Evolutionary conservation across 2,329 filamentous ascomycete genomes (phyloP).

Genomic region (Septoria linicola): DNA sequence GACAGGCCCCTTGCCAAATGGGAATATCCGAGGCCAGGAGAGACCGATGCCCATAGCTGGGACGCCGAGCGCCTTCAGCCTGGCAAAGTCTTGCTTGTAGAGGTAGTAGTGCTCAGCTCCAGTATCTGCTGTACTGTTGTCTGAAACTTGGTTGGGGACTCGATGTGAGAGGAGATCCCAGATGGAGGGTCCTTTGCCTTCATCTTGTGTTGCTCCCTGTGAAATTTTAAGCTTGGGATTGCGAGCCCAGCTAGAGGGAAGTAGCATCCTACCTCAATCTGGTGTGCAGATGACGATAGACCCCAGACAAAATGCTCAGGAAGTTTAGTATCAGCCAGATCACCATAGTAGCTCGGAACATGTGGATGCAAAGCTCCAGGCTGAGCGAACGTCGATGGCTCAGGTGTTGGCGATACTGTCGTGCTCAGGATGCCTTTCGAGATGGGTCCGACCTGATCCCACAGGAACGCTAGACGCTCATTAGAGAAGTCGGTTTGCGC

Average conservation of each 20-base stretch:
- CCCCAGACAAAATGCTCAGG: conserved; percentile 36
- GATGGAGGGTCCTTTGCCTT: conserved; percentile 34
- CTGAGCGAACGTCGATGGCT: conserved; percentile 36
- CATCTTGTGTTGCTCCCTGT: conserved; percentile 33
- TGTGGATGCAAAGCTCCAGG: conserved; percentile 44
- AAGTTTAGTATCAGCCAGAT: conserved; percentile 41
- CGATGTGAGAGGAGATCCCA: conserved; percentile 32
- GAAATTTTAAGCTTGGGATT: not conserved
- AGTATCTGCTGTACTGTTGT: conserved; percentile 34
- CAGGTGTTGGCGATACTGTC: conserved; percentile 35
- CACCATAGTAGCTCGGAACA: conserved; percentile 39
- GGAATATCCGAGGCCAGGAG: conserved; percentile 51
- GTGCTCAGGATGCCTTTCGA: conserved; percentile 29
- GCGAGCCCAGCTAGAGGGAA: too few relatives aligned
- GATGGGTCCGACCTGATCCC: conserved; percentile 35
- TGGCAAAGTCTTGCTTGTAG: conserved; percentile 20
- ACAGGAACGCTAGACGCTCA: conserved; percentile 45
- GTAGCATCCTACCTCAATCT: conserved; percentile 35
- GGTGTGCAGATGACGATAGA: conserved; percentile 36
- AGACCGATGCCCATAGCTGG: conserved; percentile 46
- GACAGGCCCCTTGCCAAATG: conserved; percentile 49
- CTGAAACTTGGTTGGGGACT: conserved; percentile 38
- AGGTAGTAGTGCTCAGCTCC: conserved; percentile 15
- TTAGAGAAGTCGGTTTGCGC: conserved; percentile 49
- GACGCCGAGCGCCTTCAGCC: conserved; percentile 43